Evolutionary conservation across 2,329 filamentous ascomycete species (phyloP).

Genomic region (Xylaria sp.): DNA sequence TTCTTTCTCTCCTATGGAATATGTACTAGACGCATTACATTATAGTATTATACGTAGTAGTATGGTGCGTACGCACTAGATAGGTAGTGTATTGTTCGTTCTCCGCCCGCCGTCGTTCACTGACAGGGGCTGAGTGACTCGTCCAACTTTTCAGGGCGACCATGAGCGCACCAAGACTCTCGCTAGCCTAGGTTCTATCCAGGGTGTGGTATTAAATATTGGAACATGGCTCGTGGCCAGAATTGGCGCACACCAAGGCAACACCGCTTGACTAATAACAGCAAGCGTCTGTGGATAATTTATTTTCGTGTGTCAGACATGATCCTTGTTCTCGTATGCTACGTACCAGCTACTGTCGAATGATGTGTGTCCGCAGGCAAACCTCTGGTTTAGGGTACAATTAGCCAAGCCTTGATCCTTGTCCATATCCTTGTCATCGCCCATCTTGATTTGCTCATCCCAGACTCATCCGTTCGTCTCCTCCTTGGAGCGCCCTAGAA

Average conservation of each 20-base stretch:
- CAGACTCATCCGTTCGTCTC: constrained; percentile 32
- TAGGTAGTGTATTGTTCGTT: constrained; percentile 17
- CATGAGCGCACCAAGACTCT: constrained; percentile 27
- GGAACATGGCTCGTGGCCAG: constrained; percentile 44
- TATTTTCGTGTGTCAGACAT: constrained; percentile 63
- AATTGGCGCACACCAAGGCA: constrained; percentile 43
- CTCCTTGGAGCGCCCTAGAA: constrained; percentile 47
- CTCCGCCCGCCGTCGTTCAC: constrained; percentile 33
- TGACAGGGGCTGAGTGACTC: constrained; percentile 39
- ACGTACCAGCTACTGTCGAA: not conserved
- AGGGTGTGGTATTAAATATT: constrained; percentile 49
- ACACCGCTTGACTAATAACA: constrained; percentile 36
- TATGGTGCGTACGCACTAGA: not conserved
- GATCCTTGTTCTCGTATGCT: constrained; percentile 60
- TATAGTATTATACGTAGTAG: not conserved
- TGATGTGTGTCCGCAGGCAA: constrained; percentile 51
- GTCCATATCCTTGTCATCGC: constrained; percentile 12
- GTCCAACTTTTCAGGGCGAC: constrained; percentile 27
- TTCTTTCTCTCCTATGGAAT: constrained; percentile 31
- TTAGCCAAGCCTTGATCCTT: constrained; percentile 34
- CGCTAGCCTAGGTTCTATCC: constrained; percentile 30
- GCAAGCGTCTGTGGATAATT: constrained; percentile 50
- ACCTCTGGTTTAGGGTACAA: constrained; percentile 47
- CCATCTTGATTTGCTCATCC: constrained; percentile 28
- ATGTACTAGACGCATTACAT: not conserved